phyloP scores from a whole-genome alignment of 306 rosid species.

The Purshia tridentata region DNA sequence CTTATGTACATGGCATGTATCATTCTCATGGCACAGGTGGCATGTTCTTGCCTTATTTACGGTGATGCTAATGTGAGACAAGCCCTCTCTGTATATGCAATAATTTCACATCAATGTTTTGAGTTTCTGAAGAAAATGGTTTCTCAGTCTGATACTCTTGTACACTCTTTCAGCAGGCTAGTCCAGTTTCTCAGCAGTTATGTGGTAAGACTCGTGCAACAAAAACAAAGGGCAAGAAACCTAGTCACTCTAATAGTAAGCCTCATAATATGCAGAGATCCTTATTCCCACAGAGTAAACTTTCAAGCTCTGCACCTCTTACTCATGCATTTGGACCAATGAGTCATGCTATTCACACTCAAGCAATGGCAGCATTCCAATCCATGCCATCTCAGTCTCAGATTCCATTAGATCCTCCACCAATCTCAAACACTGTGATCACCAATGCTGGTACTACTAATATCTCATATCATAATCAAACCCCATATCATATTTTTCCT shows the following conservation, averaged over 20 bases:
- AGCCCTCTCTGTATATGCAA: no score
- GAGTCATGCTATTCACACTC: constrained; percentile 46
- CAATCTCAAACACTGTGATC: constrained; percentile 32
- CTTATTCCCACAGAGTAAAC: constrained; percentile 23
- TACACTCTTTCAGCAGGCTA: constrained; percentile 38
- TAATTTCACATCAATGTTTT: neutral
- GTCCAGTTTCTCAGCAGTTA: constrained; percentile 37
- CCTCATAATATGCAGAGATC: constrained; percentile 28
- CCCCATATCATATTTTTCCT: constrained; percentile 42
- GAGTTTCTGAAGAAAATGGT: neutral
- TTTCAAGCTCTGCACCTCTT: constrained; percentile 33
- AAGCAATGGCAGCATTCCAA: constrained; percentile 46
- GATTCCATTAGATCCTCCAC: constrained; percentile 32
- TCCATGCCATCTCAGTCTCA: constrained; percentile 45
- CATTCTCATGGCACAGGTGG: no score
- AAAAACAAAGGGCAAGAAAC: constrained; percentile 57
- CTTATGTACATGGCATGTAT: no score
- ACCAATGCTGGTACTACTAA: constrained; percentile 30
- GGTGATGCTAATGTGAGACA: no score
- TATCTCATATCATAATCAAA: constrained; percentile 31
- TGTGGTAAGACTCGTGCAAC: constrained; percentile 31
- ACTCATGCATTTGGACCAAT: constrained; percentile 50
- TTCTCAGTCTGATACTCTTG: constrained; percentile 21
- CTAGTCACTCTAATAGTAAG: constrained; percentile 28
- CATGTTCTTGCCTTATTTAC: no score